Percentiles rank a stretch among this genome's conserved stretches.
Conservation (phyloP, 345 rosid genomes). For the Pseudoturritis turrita region DNA sequence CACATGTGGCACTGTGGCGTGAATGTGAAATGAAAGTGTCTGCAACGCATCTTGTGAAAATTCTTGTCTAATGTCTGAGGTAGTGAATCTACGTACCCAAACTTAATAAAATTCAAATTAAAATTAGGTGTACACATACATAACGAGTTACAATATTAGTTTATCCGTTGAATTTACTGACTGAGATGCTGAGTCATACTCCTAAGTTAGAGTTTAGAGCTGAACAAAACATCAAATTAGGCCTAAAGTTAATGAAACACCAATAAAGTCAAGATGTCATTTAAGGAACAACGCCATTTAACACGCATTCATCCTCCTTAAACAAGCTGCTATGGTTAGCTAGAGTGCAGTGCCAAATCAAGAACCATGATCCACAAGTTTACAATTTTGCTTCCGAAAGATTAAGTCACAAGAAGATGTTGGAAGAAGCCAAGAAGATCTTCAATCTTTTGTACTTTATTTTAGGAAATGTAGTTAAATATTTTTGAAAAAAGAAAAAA, state of each 20-base stretch:
- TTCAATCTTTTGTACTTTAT: no score
- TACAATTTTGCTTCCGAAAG: neutral
- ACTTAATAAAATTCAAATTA: no score
- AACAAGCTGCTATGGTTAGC: neutral
- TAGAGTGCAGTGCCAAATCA: neutral
- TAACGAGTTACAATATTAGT: no score
- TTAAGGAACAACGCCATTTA: neutral
- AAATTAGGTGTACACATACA: no score
- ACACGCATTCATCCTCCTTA: neutral
- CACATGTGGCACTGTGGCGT: neutral
- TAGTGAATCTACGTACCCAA: no score
- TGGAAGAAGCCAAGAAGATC: neutral
- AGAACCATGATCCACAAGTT: conserved; percentile 6
- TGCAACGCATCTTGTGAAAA: no score
- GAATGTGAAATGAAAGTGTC: neutral
- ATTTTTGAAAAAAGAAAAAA: no score
- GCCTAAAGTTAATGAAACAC: neutral
- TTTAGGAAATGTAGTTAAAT: no score
- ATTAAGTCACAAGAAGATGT: neutral
- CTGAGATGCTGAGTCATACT: no score
- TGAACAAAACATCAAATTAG: neutral
- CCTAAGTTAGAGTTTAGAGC: neutral
- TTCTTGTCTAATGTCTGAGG: no score
- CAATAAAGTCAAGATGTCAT: neutral
- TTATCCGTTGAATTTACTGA: no score